Evolutionary conservation across 2,329 filamentous ascomycete species (phyloP).

Genomic region (Colletotrichum echinochloae): DNA sequence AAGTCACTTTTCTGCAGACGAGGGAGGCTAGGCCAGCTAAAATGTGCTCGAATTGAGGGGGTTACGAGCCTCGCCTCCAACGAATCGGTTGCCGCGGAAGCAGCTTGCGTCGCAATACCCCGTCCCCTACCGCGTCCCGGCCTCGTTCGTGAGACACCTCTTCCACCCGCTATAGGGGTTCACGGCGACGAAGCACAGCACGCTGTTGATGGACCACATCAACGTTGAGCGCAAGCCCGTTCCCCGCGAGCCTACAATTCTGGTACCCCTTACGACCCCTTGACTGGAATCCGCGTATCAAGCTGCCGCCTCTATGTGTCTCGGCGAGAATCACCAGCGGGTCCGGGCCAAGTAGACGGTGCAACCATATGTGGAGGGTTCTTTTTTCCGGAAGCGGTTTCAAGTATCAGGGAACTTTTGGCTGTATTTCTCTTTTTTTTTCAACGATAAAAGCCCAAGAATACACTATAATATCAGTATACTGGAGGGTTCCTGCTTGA

Average conservation of each 20-base stretch:
- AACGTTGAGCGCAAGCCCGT: constrained; percentile 75
- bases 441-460: background rate
- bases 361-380: constrained; percentile 22
- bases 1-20: constrained; percentile 50
- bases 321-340: constrained; percentile 10
- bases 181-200: constrained; percentile 71
- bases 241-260: constrained; percentile 69
- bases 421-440: background rate
- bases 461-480: background rate
- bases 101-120: constrained; percentile 65
- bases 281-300: constrained; percentile 22
- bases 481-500: background rate
- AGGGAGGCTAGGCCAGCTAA: background rate
- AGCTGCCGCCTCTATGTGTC: constrained; percentile 22
- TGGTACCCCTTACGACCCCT: constrained; percentile 65
- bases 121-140: constrained; percentile 66
- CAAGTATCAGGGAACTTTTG: background rate
- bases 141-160: constrained; percentile 57
- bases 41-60: no score
- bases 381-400: background rate
- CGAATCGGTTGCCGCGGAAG: constrained; percentile 59
- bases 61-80: constrained; percentile 53
- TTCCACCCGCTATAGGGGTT: constrained; percentile 61
- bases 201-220: constrained; percentile 76
- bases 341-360: background rate